A percentile compares a stretch with the other conserved stretches of the same genome.
Evolutionary conservation across 306 rosid species (phyloP).

Genomic region (Trichosanthes truncata): DNA sequence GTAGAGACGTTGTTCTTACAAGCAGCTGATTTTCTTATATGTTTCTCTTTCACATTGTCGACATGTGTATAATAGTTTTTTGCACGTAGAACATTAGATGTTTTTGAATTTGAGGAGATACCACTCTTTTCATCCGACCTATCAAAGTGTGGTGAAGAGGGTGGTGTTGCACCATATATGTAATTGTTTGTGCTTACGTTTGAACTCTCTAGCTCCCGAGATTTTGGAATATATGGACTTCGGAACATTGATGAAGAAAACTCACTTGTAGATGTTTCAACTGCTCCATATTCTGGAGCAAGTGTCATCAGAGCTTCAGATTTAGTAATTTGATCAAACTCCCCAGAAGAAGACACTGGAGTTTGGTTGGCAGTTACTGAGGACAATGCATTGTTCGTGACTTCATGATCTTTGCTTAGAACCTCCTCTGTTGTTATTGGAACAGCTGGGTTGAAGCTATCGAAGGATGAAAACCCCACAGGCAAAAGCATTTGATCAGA

Average conservation of each 20-base stretch:
- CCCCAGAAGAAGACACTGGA: conserved; percentile 44
- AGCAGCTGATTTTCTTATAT: conserved; percentile 32
- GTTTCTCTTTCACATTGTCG: conserved; percentile 51
- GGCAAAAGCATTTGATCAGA: conserved; percentile 66
- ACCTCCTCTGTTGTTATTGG: conserved; percentile 51
- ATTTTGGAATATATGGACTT: conserved; percentile 78
- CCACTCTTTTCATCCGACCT: conserved; percentile 64
- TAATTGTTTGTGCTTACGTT: conserved; percentile 61
- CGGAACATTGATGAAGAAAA: conserved; percentile 62
- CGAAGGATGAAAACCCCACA: conserved; percentile 66
- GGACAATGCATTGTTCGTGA: conserved; percentile 33
- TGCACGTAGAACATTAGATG: conserved; percentile 30
- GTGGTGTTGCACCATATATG: conserved; percentile 79
- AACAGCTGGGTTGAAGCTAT: conserved; percentile 60
- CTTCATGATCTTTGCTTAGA: conserved; percentile 49
- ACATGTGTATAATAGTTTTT: conserved; percentile 61
- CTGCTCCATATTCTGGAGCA: conserved; percentile 97
- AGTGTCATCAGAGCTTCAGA: conserved; percentile 95
- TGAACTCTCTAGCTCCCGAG: conserved; percentile 57
- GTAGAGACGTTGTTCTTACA: conserved; percentile 27
- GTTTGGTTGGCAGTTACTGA: conserved; percentile 37
- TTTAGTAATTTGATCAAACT: conserved; percentile 83
- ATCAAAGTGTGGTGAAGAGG: conserved; percentile 64
- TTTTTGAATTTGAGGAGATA: conserved; percentile 32
- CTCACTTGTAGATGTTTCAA: conserved; percentile 71